Evolutionary conservation across 345 rosid genomes (phyloP), one percentile per base, ranked within the genome.

Genomic region (Gossypium sturtianum): DNA sequence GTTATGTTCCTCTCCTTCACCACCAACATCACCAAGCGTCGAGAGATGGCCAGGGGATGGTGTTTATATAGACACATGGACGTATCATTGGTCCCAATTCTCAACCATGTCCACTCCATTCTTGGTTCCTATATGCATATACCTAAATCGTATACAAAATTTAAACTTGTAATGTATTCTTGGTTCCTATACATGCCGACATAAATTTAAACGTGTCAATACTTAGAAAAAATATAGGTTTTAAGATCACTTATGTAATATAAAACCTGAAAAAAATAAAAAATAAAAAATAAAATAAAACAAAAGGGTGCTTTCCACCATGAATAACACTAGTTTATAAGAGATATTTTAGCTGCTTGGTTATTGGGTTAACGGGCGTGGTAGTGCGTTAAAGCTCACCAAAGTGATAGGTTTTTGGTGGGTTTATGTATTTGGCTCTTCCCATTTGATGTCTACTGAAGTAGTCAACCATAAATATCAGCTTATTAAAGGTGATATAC

Each of bases 1-100:
- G 58, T 53, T 53, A 53, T 17, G 58, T 53, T 53, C 58, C 41
- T 34, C 7, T 34, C 41, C 5, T 34, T 5, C 41, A 34, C 41
- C 1, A 7, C 6, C 7, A 34, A 34, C 41, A 34, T 34, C 7
- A n/a, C 20, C 58, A 5, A n/a, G 20, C 9, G 58, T n/a, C n/a
- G 2, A 16, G 20, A 52, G 20, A 52, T 52, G 20, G 20, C n/a
- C 20, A 6, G 65, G 25, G 13, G 51, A 34, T 61, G 43, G 16
- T 53, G 62, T 57, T 57, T 57, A 3, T 20, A 20, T 20, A 20
- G 29, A 20, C 61, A 19, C 29, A 11, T 63, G 11, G 41, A 72
- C 0, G 44, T n/a, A 48, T 51, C 16, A n/a, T 64, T 74, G 75
- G 56, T 74, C 61, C 76, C 76, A 63, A 19, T 53, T 63, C 77